Base-by-base conservation (phyloP, 1,284 basidiomycete species). In the Ustilago cynodontis region DNA sequence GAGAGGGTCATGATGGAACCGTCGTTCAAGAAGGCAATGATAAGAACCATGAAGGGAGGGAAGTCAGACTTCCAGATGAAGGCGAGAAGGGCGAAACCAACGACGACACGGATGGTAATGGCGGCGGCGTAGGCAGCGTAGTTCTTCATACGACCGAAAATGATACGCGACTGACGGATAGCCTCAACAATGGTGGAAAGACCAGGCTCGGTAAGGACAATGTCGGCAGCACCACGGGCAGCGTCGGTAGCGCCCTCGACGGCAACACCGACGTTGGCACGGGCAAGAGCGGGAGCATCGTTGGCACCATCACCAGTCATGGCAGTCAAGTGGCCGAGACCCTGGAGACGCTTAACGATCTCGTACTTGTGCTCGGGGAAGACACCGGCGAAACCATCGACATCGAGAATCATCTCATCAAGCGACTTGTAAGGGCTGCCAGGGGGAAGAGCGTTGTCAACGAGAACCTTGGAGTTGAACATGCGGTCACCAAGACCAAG, bases 1-100 rank as follows among this genome's bases (percentile, higher is more conserved):
- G 94, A 97, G 78, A 98, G 90, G 13, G 95, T 98, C 95, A 98
- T 98, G 90, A 98, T 82, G 80, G 95, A 97, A 87, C 95, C 95
- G 87, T 98, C 95, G 88, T 98, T 98, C 81, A 98, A 89, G 59
- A 98, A 90, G 71, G 95, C 95, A 80, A 98, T 96, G 88, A 98
- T 93, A 87, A 98, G 92, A 78, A 98, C 92, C 95, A 98, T 98
- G 91, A 98, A 98, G 18, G 95, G 94, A 83, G 95, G 95, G 93
- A 98, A 98, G 88, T 96, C 93, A 87, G 95, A 94, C 89, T 93
- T 91, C 92, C 95, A 98, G 68, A 92, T 92, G 87, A 98, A 98
- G 59, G 94, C 93, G 86, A 98, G 90, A 88, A 98, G 91, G 81
- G 95, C 91, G 88, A 98, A 98, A 88, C 94, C 95, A 80, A 97